Percentiles rank a stretch among this genome's conserved stretches.
phyloP scores from a whole-genome alignment of 2,329 filamentous ascomycete genomes.

The Fusarium buharicum region DNA sequence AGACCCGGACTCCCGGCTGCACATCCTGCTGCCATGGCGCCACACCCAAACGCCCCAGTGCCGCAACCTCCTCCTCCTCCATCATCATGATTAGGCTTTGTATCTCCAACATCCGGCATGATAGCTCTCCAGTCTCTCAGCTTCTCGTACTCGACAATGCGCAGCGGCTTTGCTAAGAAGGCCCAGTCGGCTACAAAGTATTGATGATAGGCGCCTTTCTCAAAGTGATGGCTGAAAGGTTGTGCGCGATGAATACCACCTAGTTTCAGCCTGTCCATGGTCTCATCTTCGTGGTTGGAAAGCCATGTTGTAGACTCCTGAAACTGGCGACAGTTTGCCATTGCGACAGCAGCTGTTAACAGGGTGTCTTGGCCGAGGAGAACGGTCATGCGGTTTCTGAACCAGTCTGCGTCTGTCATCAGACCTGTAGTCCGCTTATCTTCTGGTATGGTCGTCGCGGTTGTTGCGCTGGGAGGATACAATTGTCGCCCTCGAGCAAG shows the following conservation, averaged over 20 bases:
- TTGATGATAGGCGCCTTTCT: constrained; percentile 44
- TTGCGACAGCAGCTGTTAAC: constrained; percentile 47
- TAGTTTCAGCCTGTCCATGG: constrained; percentile 49
- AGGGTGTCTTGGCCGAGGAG: constrained; percentile 49
- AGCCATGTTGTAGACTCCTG: constrained; percentile 49
- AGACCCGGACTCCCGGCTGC: constrained; percentile 18
- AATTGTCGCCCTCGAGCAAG: constrained; percentile 47
- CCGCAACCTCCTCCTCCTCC: constrained; percentile 28
- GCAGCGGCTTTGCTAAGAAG: constrained; percentile 10
- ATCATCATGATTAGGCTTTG: neutral
- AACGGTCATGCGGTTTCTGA: constrained; percentile 48
- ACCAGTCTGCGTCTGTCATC: constrained; percentile 46
- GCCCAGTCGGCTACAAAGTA: constrained; percentile 46
- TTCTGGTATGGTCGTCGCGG: fast-evolving
- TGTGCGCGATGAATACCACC: constrained; percentile 57
- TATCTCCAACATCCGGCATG: constrained; percentile 25
- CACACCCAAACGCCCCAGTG: constrained; percentile 28
- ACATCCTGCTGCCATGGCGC: constrained; percentile 30
- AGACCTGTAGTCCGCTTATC: constrained; percentile 4
- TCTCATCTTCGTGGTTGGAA: constrained; percentile 35
- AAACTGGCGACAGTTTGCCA: constrained; percentile 47
- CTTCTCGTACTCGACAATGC: constrained; percentile 37
- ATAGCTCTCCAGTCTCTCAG: constrained; percentile 41
- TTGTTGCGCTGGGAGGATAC: constrained; percentile 42
- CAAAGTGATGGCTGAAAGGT: constrained; percentile 53